A percentile compares a stretch with the other conserved stretches of the same genome.
Conservation (phyloP, 2,329 filamentous ascomycete genomes). For the Ascochyta pisi region DNA sequence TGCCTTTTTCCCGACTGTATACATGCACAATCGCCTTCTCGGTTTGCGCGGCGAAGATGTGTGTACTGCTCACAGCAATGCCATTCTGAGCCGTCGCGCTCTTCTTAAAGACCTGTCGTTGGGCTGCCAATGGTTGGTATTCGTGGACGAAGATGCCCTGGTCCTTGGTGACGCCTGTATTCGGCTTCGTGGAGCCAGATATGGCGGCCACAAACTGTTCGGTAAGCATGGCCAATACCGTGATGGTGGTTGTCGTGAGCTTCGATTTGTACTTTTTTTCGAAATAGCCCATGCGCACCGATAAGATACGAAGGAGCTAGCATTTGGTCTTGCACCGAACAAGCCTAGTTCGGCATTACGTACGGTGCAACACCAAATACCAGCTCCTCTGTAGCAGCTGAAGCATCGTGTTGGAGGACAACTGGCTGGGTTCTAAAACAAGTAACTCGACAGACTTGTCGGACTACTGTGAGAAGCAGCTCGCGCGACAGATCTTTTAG, state of each 20-base stretch:
- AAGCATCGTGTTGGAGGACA: too few species aligned
- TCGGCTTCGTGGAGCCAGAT: conserved; percentile 50
- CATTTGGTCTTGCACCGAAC: too few species aligned
- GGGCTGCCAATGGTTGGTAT: conserved; percentile 76
- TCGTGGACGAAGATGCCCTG: conserved; percentile 87
- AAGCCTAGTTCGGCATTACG: too few species aligned
- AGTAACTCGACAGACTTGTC: too few species aligned
- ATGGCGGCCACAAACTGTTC: conserved; percentile 60
- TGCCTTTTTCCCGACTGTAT: conserved; percentile 82
- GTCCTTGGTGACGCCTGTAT: conserved; percentile 68
- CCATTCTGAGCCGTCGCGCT: conserved; percentile 81
- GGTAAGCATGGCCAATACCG: conserved; percentile 53
- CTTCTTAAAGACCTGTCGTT: conserved; percentile 87
- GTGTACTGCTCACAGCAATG: conserved; percentile 78
- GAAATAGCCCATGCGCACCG: too few species aligned
- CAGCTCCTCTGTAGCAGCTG: too few species aligned
- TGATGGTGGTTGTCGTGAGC: conserved; percentile 14
- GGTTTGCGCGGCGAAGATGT: conserved; percentile 89
- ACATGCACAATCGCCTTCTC: conserved; percentile 94
- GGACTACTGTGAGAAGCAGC: too few species aligned
- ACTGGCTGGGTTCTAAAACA: too few species aligned
- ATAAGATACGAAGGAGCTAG: too few species aligned
- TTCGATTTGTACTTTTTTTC: background rate
- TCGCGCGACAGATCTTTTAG: too few species aligned
- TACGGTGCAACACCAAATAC: too few species aligned